A percentile compares a stretch with the other conserved stretches of the same genome.
These are phyloP conservation scores for Cyclotella cryptica DNA, from an alignment of 108 stramenopile species.

Conservation along the genomic window DNA sequence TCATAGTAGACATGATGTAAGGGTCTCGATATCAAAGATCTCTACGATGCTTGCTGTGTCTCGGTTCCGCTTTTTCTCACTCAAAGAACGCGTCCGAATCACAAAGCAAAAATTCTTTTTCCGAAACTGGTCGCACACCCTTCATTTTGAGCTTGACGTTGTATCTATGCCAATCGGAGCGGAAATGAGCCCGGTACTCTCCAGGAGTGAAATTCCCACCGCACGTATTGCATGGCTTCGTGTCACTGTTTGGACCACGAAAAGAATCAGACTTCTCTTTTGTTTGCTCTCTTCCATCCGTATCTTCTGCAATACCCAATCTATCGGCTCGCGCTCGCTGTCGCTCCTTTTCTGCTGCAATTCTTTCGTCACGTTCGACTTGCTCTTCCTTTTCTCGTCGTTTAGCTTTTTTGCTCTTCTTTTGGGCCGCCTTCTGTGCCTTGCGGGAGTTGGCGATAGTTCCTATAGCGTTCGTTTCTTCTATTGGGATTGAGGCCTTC, in stretches of 20 bases:
- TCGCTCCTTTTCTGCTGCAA: slow-evolving; percentile 39
- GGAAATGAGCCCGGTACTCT: slow-evolving; percentile 91
- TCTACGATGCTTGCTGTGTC: too few relatives aligned
- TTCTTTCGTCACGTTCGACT: slow-evolving; percentile 45
- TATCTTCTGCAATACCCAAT: slow-evolving; percentile 22
- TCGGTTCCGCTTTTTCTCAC: too few relatives aligned
- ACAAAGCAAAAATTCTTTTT: slow-evolving; percentile 80
- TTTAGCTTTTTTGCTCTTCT: slow-evolving; percentile 85
- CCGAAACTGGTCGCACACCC: slow-evolving; percentile 66
- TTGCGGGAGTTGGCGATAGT: slow-evolving; percentile 33
- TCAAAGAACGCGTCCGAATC: slow-evolving; percentile 35
- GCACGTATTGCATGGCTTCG: slow-evolving; percentile 86
- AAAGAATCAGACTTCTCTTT: background rate
- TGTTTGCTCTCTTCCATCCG: background rate
- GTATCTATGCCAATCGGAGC: slow-evolving; percentile 94
- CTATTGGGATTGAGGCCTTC: background rate
- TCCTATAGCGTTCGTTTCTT: slow-evolving; percentile 6
- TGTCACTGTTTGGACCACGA: slow-evolving; percentile 18
- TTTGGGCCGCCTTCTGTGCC: slow-evolving; percentile 74
- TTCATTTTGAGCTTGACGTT: slow-evolving; percentile 96
- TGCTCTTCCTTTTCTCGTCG: slow-evolving; percentile 72
- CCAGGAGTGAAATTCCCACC: slow-evolving; percentile 77
- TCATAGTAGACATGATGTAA: too few relatives aligned
- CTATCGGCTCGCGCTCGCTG: slow-evolving; percentile 46
- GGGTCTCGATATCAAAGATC: too few relatives aligned